Base-by-base conservation (phyloP, 257 asterid genomes). In the Avicennia marina region DNA sequence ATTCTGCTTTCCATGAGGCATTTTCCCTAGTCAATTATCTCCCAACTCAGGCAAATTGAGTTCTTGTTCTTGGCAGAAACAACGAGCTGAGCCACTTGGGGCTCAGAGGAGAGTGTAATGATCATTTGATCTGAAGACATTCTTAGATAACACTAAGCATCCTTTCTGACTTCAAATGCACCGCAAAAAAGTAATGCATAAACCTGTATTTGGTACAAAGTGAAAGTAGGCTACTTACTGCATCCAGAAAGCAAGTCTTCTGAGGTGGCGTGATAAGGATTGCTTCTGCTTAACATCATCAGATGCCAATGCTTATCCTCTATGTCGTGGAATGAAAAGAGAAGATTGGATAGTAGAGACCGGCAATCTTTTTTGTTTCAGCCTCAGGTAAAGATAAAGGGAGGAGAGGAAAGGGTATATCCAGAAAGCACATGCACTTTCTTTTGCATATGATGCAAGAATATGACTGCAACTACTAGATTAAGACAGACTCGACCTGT, bases 351-450 rank as follows among this genome's bases (percentile, higher is more conserved):
- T 26, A 51, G 21, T 13, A 45, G 55, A 29, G 19, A n/a, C 29
- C 11, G 51, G n/a, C n/a, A 40, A 12, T 57, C 51, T 4, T 26
- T 4, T 56, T n/a, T n/a, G n/a, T n/a, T 36, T 58, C 39, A 39
- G 24, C 31, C 43, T 25, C n/a, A n/a, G n/a, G n/a, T n/a, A n/a
- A n/a, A n/a, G n/a, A n/a, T n/a, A n/a, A n/a, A n/a, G n/a, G n/a
- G n/a, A n/a, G 2, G 25, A n/a, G 48, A 15, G 21, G 11, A 13
- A 17, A 55, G 1, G 15, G 44, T 5, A 44, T 66, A 41, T 58
- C 26, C 60, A 39, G 29, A 56, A 38, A 47, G 49, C 43, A 33
- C 62, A 43, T 41, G 9, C 20, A n/a, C n/a, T n/a, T n/a, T 16
- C 31, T 48, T 42, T 48, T 47, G 33, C 54, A 19, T 21, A 20